A percentile compares a stretch with the other conserved stretches of the same genome.
These are phyloP conservation scores for Boletus vermiculosoides DNA, from an alignment of 768 basidiomycete genomes.

Conservation along the genomic window DNA sequence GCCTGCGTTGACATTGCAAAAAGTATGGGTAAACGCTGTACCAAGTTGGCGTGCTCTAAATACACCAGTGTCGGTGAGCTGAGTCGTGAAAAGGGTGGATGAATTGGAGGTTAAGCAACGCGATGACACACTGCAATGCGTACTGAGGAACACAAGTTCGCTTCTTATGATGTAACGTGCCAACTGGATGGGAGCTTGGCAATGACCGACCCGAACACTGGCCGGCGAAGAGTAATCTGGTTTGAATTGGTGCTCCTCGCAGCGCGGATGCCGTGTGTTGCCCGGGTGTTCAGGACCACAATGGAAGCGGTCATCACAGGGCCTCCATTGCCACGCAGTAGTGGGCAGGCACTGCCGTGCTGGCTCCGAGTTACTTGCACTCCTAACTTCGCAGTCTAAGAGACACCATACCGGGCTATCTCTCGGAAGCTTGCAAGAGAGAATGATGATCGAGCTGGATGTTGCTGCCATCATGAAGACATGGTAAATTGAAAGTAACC, in stretches of 20 bases:
- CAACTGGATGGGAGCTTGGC: not conserved
- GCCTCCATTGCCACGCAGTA: too few relatives aligned
- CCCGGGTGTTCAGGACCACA: too few relatives aligned
- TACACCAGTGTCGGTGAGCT: not conserved
- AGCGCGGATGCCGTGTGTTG: slow-evolving; percentile 1
- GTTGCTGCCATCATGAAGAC: too few relatives aligned
- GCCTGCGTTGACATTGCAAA: not conserved
- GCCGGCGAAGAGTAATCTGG: not conserved
- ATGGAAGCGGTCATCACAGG: too few relatives aligned
- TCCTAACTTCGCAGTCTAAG: too few relatives aligned
- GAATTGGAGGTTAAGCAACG: not conserved
- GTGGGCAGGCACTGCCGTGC: too few relatives aligned
- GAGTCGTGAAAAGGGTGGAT: not conserved
- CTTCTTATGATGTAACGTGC: slow-evolving; percentile 9
- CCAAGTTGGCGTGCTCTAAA: too few relatives aligned
- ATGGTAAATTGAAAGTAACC: too few relatives aligned
- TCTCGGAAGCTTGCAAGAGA: too few relatives aligned
- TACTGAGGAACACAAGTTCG: slow-evolving; percentile 10
- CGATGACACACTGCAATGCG: not conserved
- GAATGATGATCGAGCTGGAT: too few relatives aligned
- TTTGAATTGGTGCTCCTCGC: not conserved
- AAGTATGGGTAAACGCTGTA: not conserved
- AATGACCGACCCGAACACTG: not conserved
- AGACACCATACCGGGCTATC: too few relatives aligned
- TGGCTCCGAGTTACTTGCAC: too few relatives aligned